Percentiles rank a stretch among this genome's conserved stretches.
phyloP scores from a whole-genome alignment of 495 filamentous ascomycete genomes.

The Oleoguttula mirabilis region DNA sequence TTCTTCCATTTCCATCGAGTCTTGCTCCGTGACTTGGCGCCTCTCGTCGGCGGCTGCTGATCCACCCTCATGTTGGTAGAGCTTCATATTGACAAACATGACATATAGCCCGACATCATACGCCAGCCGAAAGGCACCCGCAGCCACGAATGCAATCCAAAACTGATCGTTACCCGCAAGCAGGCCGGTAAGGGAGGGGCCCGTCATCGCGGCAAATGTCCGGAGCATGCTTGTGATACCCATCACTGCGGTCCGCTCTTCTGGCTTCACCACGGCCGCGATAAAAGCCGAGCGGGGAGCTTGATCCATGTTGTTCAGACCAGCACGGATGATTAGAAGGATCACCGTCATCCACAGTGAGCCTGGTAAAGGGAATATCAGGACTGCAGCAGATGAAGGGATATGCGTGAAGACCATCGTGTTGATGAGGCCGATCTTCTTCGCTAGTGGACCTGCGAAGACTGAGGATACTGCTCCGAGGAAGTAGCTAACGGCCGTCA shows the following conservation, averaged over 20 bases:
- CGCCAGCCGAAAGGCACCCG: conserved; percentile 52
- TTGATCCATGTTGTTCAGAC: conserved; percentile 67
- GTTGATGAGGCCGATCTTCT: conserved; percentile 65
- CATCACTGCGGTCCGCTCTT: conserved; percentile 59
- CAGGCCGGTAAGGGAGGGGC: conserved; percentile 60
- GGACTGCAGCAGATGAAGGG: conserved; percentile 60
- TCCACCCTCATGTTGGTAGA: conserved; percentile 20
- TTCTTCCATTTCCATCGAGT: too few relatives aligned
- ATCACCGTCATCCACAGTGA: conserved; percentile 50
- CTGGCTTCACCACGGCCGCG: conserved; percentile 53
- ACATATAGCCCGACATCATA: conserved; percentile 66
- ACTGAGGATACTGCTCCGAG: conserved; percentile 57
- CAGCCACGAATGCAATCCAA: conserved; percentile 59
- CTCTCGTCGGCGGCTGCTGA: too few relatives aligned
- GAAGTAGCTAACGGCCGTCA: conserved; percentile 56
- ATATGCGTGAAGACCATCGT: conserved; percentile 85
- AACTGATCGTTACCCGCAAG: conserved; percentile 50
- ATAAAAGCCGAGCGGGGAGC: conserved; percentile 72
- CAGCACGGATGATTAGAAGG: conserved; percentile 47
- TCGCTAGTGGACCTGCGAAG: conserved; percentile 61
- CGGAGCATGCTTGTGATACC: conserved; percentile 28
- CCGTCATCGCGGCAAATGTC: conserved; percentile 33
- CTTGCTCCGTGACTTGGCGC: too few relatives aligned
- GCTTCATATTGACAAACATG: conserved; percentile 40
- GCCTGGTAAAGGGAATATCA: conserved; percentile 52